Percentiles rank a stretch among this genome's conserved stretches.
These are phyloP conservation scores for Tylopilus felleus DNA, from an alignment of 768 basidiomycete genomes.

Conservation along the genomic window DNA sequence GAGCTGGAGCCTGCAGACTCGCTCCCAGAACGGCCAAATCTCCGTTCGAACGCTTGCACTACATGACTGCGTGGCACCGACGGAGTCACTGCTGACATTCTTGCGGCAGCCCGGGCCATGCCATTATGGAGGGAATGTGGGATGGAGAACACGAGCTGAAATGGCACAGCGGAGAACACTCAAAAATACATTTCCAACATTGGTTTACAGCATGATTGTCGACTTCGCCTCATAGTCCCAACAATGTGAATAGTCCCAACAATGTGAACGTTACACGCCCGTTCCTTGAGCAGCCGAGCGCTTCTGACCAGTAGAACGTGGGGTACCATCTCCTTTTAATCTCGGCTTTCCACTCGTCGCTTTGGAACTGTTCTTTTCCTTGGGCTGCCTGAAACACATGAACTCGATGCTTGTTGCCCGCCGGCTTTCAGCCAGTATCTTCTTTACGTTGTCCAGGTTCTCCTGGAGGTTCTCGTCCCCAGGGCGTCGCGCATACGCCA, in stretches of 20 bases:
- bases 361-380: slow-evolving; percentile 34
- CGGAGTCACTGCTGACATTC: too few relatives aligned
- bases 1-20: too few relatives aligned
- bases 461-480: slow-evolving; percentile 84
- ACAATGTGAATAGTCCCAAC: too few relatives aligned
- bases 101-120: too few relatives aligned
- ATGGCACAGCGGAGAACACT: neutral
- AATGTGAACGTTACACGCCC: neutral
- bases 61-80: too few relatives aligned
- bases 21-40: too few relatives aligned
- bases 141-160: neutral
- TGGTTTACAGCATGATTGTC: neutral
- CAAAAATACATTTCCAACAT: neutral
- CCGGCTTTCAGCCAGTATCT: slow-evolving; percentile 82
- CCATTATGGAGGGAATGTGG: too few relatives aligned
- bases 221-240: too few relatives aligned
- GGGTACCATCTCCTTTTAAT: slow-evolving; percentile 14
- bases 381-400: slow-evolving; percentile 83
- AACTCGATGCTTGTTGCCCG: slow-evolving; percentile 93
- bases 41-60: too few relatives aligned
- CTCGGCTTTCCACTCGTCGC: slow-evolving; percentile 15
- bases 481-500: slow-evolving; percentile 81
- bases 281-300: slow-evolving; percentile 7
- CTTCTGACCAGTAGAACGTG: slow-evolving; percentile 22
- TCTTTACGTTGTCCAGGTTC: slow-evolving; percentile 89